phyloP scores from a whole-genome alignment of 768 basidiomycete species.

The Cytidiella melzeri region DNA sequence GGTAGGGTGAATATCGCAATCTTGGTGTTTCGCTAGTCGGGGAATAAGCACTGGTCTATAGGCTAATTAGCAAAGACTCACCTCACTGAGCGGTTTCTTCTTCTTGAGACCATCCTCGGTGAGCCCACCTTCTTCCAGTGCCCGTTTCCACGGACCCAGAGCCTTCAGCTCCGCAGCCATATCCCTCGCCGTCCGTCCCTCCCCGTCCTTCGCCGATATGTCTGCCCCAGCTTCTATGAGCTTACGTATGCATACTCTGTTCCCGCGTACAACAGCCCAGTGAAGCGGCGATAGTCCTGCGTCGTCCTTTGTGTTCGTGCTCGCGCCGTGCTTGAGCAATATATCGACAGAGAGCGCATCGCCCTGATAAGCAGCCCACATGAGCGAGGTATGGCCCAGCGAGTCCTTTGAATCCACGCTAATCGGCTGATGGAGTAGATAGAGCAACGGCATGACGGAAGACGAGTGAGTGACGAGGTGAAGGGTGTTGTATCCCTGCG shows the following conservation, averaged over 20 bases:
- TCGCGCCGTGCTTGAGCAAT: conserved; percentile 82
- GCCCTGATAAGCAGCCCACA: conserved; percentile 99
- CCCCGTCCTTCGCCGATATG: conserved; percentile 70
- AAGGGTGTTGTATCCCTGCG: conserved; percentile 93
- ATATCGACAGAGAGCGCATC: conserved; percentile 94
- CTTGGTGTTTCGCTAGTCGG: conserved; percentile 68
- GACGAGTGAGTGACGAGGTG: conserved; percentile 95
- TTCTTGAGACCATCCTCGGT: conserved; percentile 67
- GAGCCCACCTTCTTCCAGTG: conserved; percentile 82
- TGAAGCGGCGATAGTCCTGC: conserved; percentile 84
- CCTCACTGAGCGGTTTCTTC: conserved; percentile 66
- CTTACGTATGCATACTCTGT: conserved; percentile 76
- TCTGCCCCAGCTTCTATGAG: conserved; percentile 85
- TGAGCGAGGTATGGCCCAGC: conserved; percentile 90
- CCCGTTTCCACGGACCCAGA: conserved; percentile 83
- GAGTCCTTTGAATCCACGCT: conserved; percentile 86
- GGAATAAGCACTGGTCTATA: background rate
- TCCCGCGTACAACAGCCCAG: conserved; percentile 98
- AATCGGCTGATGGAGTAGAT: conserved; percentile 89
- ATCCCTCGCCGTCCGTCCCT: conserved; percentile 84
- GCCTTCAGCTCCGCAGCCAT: conserved; percentile 95
- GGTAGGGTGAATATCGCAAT: conserved; percentile 76
- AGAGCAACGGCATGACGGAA: conserved; percentile 90
- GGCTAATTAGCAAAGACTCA: conserved; percentile 24
- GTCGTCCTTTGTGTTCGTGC: conserved; percentile 69